These are phyloP conservation scores for Saraca asoca DNA, from an alignment of 331 rosid genomes.

Conservation along the genomic window DNA sequence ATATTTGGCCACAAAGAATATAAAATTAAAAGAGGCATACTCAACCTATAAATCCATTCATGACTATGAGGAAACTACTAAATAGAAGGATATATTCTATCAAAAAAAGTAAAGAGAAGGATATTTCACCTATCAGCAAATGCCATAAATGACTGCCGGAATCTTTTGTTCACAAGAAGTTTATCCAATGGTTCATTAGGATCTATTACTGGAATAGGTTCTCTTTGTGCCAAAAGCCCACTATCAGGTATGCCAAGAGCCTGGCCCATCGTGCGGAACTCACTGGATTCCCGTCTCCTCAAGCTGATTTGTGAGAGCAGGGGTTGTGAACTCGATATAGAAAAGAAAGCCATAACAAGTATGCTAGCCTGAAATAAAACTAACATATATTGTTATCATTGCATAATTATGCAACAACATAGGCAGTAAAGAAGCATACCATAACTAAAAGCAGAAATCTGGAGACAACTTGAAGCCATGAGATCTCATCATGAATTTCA, in stretches of 20 bases:
- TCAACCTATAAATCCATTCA: constrained; percentile 12
- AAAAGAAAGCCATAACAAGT: constrained; percentile 79
- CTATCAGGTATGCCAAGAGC: constrained; percentile 97
- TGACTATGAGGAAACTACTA: constrained; percentile 13
- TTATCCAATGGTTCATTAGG: constrained; percentile 82
- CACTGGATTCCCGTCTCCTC: constrained; percentile 70
- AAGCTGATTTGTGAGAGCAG: constrained; percentile 93
- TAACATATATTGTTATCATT: constrained; percentile 35
- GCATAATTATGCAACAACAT: constrained; percentile 21
- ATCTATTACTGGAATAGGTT: constrained; percentile 56
- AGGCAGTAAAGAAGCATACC: constrained; percentile 50
- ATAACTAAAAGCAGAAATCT: constrained; percentile 75
- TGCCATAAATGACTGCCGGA: constrained; percentile 87
- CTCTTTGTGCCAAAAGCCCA: constrained; percentile 61
- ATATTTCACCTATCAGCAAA: constrained; percentile 83
- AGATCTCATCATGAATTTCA: constrained; percentile 80
- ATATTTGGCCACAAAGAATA: constrained; percentile 17
- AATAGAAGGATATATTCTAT: constrained; percentile 25
- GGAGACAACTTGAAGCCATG: constrained; percentile 83
- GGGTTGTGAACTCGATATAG: constrained; percentile 94
- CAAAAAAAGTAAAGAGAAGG: constrained; percentile 28
- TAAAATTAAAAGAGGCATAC: not conserved
- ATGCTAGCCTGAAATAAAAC: constrained; percentile 70
- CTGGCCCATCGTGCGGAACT: constrained; percentile 83
- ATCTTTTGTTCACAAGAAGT: constrained; percentile 79